Conservation (phyloP, 768 basidiomycete species). For the Chalciporus piperatus region DNA sequence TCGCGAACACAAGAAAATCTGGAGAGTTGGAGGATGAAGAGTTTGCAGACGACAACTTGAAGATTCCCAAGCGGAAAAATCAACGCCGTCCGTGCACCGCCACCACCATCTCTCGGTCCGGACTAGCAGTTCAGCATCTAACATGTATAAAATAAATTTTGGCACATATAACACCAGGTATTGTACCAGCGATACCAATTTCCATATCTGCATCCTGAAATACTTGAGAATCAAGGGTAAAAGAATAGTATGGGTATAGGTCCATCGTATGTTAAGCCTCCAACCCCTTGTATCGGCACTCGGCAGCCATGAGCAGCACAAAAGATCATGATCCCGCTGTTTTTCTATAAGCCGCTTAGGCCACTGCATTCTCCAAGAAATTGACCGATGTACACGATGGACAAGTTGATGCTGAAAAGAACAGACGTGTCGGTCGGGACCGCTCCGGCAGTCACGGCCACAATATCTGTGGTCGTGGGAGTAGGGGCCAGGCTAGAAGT, state of each 20-base stretch:
- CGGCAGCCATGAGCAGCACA: conserved; percentile 1
- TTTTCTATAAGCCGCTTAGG: conserved; percentile 4
- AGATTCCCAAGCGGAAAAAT: neutral
- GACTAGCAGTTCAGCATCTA: neutral
- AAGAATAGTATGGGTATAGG: conserved; percentile 29
- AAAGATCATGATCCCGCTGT: conserved; percentile 6
- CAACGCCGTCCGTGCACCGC: conserved; percentile 7
- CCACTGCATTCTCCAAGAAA: conserved; percentile 16
- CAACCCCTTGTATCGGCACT: neutral
- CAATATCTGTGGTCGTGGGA: conserved; percentile 15
- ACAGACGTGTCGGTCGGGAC: conserved; percentile 9
- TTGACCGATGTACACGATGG: conserved; percentile 18
- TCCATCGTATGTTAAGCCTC: conserved; percentile 18
- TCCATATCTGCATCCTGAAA: conserved; percentile 8
- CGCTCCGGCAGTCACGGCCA: conserved; percentile 11
- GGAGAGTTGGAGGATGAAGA: neutral
- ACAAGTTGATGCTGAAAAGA: conserved; percentile 14
- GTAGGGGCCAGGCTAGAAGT: conserved; percentile 24
- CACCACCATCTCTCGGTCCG: neutral
- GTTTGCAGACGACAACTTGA: too few species aligned
- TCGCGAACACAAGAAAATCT: neutral
- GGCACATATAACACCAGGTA: conserved; percentile 18
- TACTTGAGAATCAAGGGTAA: conserved; percentile 3
- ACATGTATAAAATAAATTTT: conserved; percentile 2
- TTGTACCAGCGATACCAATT: conserved; percentile 5